Conservation (phyloP, 345 rosid species). For the Psidium friedrichsthalianum region DNA sequence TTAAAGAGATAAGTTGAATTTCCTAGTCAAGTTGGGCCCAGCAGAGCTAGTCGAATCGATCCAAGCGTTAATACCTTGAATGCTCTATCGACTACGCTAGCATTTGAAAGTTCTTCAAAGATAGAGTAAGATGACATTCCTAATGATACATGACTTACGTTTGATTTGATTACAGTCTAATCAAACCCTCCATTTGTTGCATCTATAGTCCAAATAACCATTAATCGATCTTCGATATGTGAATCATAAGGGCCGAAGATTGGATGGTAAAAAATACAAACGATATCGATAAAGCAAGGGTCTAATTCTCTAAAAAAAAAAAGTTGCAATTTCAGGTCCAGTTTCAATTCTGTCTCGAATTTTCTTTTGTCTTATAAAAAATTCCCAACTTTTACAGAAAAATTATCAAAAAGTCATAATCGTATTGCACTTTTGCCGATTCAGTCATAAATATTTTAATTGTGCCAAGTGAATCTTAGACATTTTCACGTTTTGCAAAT, state of each 20-base stretch:
- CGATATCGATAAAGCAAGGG: too few relatives aligned
- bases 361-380: too few relatives aligned
- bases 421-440: too few relatives aligned
- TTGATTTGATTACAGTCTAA: not conserved
- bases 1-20: not conserved
- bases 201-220: not conserved
- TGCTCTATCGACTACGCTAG: not conserved
- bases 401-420: too few relatives aligned
- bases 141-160: not conserved
- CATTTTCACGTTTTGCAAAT: too few relatives aligned
- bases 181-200: not conserved
- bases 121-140: not conserved
- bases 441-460: too few relatives aligned
- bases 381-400: too few relatives aligned
- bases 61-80: not conserved
- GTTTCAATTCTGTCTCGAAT: too few relatives aligned
- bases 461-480: too few relatives aligned
- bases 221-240: not conserved
- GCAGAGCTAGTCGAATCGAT: not conserved
- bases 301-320: too few relatives aligned
- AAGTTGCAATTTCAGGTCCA: too few relatives aligned
- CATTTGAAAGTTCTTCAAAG: not conserved
- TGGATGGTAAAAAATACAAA: not conserved
- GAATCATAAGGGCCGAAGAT: not conserved
- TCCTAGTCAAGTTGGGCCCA: not conserved